These are phyloP conservation scores for Trichosporon coremiiforme DNA, from an alignment of 1,284 basidiomycete genomes.

Conservation along the genomic window DNA sequence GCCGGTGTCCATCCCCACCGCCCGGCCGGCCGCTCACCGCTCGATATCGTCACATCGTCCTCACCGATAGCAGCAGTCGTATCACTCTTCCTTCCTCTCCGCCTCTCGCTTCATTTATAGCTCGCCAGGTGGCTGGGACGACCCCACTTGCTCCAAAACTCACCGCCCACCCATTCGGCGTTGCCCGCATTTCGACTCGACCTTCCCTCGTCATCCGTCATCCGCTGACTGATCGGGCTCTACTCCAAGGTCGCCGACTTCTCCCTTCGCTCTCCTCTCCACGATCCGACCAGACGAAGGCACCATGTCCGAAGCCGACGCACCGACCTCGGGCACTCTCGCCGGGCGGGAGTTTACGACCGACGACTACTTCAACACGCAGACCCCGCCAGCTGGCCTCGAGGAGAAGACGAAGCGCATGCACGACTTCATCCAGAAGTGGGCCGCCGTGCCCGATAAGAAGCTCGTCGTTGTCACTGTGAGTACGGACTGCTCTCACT, in stretches of 20 bases:
- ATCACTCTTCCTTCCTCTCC: not conserved
- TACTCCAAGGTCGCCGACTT: not conserved
- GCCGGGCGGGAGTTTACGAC: constrained; percentile 65
- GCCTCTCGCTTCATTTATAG: not conserved
- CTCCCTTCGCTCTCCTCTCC: not conserved
- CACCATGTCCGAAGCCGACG: constrained; percentile 18
- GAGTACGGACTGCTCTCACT: constrained; percentile 53
- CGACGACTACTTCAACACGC: constrained; percentile 81
- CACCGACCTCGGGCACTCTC: not conserved
- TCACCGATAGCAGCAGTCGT: not conserved
- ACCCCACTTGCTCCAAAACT: not conserved
- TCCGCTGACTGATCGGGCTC: not conserved
- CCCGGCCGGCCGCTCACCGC: not conserved
- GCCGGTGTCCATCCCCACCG: constrained; percentile 3
- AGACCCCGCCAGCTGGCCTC: constrained; percentile 70
- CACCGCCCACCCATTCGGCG: not conserved
- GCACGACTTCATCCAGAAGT: constrained; percentile 67
- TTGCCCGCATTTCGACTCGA: constrained; percentile 5
- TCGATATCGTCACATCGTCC: constrained; percentile 1
- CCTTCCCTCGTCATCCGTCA: not conserved
- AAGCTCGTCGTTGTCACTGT: constrained; percentile 93
- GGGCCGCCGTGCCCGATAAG: constrained; percentile 65
- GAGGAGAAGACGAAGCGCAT: constrained; percentile 67
- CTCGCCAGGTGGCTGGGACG: not conserved
- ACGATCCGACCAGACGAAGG: no score